A percentile compares a stretch with the other conserved stretches of the same genome.
Evolutionary conservation across 2,329 filamentous ascomycete species (phyloP).

Genomic region (Trichoderma lentiforme): DNA sequence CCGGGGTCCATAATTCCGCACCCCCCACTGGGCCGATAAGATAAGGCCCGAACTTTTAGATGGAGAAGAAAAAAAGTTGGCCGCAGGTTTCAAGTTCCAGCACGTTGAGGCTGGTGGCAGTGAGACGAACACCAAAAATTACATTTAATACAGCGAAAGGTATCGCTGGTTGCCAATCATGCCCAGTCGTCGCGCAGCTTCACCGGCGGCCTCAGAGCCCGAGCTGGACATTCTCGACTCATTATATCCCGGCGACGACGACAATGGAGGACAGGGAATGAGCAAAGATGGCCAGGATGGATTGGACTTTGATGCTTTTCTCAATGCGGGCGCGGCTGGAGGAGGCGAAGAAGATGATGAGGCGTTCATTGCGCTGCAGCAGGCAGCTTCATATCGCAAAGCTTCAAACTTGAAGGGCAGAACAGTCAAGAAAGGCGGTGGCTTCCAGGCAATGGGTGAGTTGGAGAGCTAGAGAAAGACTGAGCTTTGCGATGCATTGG

Average conservation of each 20-base stretch:
- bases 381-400: slow-evolving; percentile 86
- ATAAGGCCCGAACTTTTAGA: slow-evolving; percentile 28
- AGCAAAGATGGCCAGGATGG: slow-evolving; percentile 37
- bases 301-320: slow-evolving; percentile 58
- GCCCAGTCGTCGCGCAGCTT: slow-evolving; percentile 64
- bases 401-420: slow-evolving; percentile 76
- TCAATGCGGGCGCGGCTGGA: slow-evolving; percentile 48
- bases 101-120: not conserved
- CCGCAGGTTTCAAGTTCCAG: not conserved
- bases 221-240: slow-evolving; percentile 86
- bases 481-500: not conserved
- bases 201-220: slow-evolving; percentile 81
- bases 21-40: slow-evolving; percentile 34
- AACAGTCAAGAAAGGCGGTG: slow-evolving; percentile 89
- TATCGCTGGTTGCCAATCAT: slow-evolving; percentile 43
- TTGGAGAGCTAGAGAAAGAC: not conserved
- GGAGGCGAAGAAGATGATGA: slow-evolving; percentile 68
- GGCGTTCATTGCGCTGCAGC: slow-evolving; percentile 84
- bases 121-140: not conserved
- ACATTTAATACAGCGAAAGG: not conserved
- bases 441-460: slow-evolving; percentile 90
- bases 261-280: slow-evolving; percentile 40
- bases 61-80: slow-evolving; percentile 34
- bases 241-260: slow-evolving; percentile 63
- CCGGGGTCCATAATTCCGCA: slow-evolving; percentile 25